Evolutionary conservation across 306 rosid genomes (phyloP).

Genomic region (Quercus ilex): DNA sequence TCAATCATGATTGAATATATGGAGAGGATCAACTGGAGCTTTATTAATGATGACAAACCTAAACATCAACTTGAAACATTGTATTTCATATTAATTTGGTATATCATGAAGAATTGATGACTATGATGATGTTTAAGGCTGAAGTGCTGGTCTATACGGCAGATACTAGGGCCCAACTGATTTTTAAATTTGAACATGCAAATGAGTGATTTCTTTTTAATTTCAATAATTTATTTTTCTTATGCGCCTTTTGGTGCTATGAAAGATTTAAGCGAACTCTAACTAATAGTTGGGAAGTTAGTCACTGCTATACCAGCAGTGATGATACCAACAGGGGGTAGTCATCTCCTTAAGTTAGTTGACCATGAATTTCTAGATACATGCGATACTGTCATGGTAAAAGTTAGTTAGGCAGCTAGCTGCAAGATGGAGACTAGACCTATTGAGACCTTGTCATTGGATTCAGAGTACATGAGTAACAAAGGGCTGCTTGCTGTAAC

Average conservation of each 20-base stretch:
- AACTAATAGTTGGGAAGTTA: neutral
- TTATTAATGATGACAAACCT: neutral
- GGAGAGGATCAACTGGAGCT: neutral
- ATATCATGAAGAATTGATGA: neutral
- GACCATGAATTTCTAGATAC: too few relatives aligned
- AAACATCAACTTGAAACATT: neutral
- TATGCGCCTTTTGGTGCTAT: too few relatives aligned
- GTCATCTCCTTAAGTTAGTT: too few relatives aligned
- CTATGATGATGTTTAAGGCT: neutral
- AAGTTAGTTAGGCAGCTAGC: too few relatives aligned
- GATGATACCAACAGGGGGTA: too few relatives aligned
- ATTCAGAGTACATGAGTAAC: slow-evolving; percentile 78
- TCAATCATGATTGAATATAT: slow-evolving; percentile 5
- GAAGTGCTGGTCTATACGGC: neutral
- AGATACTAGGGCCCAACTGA: neutral
- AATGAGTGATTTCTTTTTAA: neutral
- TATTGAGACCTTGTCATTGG: slow-evolving; percentile 69
- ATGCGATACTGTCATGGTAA: too few relatives aligned
- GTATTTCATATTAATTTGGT: neutral
- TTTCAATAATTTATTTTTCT: too few relatives aligned
- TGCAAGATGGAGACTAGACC: slow-evolving; percentile 1
- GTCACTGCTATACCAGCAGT: too few relatives aligned
- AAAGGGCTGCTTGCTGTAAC: slow-evolving; percentile 78
- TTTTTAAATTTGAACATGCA: neutral
- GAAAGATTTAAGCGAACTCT: neutral